Conservation (phyloP, 2,329 filamentous ascomycete genomes). For the Paecilomyces sp. region DNA sequence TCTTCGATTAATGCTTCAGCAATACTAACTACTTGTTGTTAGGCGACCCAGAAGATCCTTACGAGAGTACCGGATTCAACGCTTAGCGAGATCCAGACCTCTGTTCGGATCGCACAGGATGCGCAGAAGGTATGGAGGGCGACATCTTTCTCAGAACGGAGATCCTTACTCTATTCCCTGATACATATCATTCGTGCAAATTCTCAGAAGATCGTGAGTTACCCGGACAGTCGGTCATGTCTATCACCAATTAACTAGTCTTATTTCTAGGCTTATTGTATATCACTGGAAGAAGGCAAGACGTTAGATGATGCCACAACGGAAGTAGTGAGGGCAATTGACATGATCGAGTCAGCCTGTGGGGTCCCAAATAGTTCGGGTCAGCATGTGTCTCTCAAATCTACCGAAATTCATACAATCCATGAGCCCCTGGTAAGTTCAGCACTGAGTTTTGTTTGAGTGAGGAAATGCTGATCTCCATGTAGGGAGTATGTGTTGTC, state of each 20-base stretch:
- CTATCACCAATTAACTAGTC: neutral
- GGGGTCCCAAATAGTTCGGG: neutral
- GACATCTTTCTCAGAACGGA: neutral
- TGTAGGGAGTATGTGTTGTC: neutral
- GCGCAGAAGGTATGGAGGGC: neutral
- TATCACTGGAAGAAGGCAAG: neutral
- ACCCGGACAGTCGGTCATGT: neutral
- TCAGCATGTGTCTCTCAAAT: neutral
- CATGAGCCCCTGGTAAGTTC: neutral
- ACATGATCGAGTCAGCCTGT: neutral
- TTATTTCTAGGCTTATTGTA: neutral
- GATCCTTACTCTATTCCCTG: neutral
- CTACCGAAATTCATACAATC: neutral
- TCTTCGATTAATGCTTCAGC: neutral
- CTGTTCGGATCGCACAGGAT: neutral
- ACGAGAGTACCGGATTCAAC: neutral
- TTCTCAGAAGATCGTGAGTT: neutral
- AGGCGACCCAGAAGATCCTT: neutral
- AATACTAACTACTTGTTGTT: neutral
- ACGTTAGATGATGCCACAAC: neutral
- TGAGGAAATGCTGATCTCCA: neutral
- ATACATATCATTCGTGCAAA: neutral
- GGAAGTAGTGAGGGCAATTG: neutral
- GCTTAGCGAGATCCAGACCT: neutral
- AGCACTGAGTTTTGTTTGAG: too few relatives aligned